Conservation (phyloP, 768 basidiomycete species). For the Boletus speciosus region DNA sequence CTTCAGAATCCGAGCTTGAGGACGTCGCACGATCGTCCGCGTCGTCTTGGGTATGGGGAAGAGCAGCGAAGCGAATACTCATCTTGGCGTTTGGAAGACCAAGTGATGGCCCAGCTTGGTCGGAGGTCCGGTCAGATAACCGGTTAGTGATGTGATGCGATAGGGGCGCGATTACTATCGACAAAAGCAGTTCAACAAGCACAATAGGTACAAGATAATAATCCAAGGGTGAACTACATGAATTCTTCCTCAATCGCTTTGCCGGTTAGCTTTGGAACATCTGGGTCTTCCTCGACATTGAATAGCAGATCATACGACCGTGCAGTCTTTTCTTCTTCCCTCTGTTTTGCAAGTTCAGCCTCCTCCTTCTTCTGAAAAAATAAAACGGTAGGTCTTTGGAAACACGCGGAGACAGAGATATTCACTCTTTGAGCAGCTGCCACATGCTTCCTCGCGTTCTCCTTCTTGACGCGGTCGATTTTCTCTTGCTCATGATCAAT, state of each 20-base stretch:
- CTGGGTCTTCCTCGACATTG: conserved; percentile 58
- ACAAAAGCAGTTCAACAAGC: background rate
- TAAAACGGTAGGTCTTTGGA: background rate
- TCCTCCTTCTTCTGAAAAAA: conserved; percentile 70
- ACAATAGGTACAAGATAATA: background rate
- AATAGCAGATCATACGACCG: conserved; percentile 84
- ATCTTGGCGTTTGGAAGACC: conserved; percentile 13
- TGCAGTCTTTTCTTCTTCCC: conserved; percentile 85
- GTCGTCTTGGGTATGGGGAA: conserved; percentile 3
- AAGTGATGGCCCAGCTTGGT: background rate
- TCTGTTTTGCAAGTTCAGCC: conserved; percentile 61
- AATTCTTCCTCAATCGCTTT: conserved; percentile 85
- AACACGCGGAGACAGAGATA: background rate
- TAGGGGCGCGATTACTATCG: background rate
- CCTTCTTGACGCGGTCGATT: conserved; percentile 75
- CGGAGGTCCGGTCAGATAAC: background rate
- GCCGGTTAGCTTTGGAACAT: conserved; percentile 52
- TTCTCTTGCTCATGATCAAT: conserved; percentile 92
- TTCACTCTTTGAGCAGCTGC: conserved; percentile 66
- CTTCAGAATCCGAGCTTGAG: conserved; percentile 25
- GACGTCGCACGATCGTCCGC: conserved; percentile 10
- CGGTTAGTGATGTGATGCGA: background rate
- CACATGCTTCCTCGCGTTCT: conserved; percentile 59
- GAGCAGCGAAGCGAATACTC: conserved; percentile 29
- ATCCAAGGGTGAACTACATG: conserved; percentile 50